These are phyloP conservation scores for Strigomonas galati DNA, from an alignment of 208 protist species.

Conservation along the genomic window DNA sequence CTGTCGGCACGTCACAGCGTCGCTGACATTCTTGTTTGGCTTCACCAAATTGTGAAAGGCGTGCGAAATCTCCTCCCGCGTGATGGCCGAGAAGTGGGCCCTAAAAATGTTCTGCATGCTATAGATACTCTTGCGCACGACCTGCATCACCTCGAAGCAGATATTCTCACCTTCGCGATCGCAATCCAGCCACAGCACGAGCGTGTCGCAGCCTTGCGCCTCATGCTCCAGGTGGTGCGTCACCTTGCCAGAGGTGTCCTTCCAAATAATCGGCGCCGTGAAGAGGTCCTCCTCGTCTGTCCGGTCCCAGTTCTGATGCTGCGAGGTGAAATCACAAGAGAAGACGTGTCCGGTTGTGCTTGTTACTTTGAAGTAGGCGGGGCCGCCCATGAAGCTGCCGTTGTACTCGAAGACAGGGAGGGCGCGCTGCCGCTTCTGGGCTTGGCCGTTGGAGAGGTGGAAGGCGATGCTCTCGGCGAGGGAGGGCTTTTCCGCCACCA, in stretches of 20 bases:
- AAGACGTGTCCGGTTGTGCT: constrained; percentile 91
- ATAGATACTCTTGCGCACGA: constrained; percentile 58
- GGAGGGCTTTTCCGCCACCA: constrained; percentile 95
- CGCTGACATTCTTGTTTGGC: constrained; percentile 90
- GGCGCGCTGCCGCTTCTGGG: constrained; percentile 56
- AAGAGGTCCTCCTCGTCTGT: constrained; percentile 87
- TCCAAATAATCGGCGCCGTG: constrained; percentile 75
- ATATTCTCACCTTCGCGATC: constrained; percentile 98
- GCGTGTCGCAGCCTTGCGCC: constrained; percentile 73
- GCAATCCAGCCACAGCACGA: constrained; percentile 96
- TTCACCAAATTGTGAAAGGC: constrained; percentile 80
- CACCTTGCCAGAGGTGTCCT: constrained; percentile 83
- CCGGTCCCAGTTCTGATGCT: constrained; percentile 88
- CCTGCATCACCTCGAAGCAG: constrained; percentile 95
- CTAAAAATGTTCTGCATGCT: constrained; percentile 75
- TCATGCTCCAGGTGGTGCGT: constrained; percentile 76
- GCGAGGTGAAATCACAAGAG: constrained; percentile 85
- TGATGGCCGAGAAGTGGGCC: constrained; percentile 92
- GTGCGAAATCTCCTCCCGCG: constrained; percentile 72
- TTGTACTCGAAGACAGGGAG: constrained; percentile 87
- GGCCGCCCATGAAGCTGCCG: constrained; percentile 55
- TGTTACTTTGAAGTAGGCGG: constrained; percentile 83
- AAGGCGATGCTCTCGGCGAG: constrained; percentile 88
- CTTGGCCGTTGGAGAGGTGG: constrained; percentile 81
- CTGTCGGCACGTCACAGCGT: constrained; percentile 93